A percentile compares a stretch with the other conserved stretches of the same genome.
These are phyloP conservation scores for Camelina sativa DNA, from an alignment of 345 rosid species.

Conservation along the genomic window DNA sequence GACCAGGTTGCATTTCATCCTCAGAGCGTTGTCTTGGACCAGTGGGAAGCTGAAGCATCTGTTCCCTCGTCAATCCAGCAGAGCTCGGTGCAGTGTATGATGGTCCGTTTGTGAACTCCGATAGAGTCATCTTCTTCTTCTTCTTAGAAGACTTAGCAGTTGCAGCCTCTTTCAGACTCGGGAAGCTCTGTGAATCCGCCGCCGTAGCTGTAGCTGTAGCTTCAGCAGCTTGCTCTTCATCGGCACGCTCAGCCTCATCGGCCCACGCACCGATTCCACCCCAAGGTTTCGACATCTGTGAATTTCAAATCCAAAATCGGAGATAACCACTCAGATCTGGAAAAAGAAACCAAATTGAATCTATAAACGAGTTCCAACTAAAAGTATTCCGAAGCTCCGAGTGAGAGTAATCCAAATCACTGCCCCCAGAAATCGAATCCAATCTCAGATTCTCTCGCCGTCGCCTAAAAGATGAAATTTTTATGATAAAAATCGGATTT, in stretches of 20 bases:
- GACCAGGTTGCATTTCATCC: slow-evolving; percentile 84
- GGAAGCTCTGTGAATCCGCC: slow-evolving; percentile 65
- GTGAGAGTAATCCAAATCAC: slow-evolving; percentile 25
- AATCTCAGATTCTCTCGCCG: slow-evolving; percentile 27
- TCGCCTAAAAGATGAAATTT: slow-evolving; percentile 20
- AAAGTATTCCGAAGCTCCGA: slow-evolving; percentile 61
- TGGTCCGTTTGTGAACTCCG: slow-evolving; percentile 54
- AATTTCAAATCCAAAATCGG: slow-evolving; percentile 27
- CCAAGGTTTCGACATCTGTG: slow-evolving; percentile 70
- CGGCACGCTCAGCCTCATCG: slow-evolving; percentile 87
- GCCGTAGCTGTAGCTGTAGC: slow-evolving; percentile 33
- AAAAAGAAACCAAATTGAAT: slow-evolving; percentile 9
- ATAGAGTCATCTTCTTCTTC: slow-evolving; percentile 84
- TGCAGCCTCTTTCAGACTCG: slow-evolving; percentile 76
- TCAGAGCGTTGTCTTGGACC: slow-evolving; percentile 92
- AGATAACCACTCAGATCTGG: slow-evolving; percentile 29
- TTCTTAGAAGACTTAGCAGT: slow-evolving; percentile 72
- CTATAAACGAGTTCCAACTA: slow-evolving; percentile 52
- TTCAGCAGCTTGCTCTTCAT: slow-evolving; percentile 59
- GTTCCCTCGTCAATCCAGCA: slow-evolving; percentile 69
- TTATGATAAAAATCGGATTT: slow-evolving; percentile 11
- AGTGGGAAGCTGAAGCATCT: slow-evolving; percentile 84
- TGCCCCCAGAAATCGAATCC: slow-evolving; percentile 23
- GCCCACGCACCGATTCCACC: slow-evolving; percentile 93
- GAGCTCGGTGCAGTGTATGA: slow-evolving; percentile 37